Base-by-base conservation (phyloP, 441 rosid species). In the Bruguiera hainesii region DNA sequence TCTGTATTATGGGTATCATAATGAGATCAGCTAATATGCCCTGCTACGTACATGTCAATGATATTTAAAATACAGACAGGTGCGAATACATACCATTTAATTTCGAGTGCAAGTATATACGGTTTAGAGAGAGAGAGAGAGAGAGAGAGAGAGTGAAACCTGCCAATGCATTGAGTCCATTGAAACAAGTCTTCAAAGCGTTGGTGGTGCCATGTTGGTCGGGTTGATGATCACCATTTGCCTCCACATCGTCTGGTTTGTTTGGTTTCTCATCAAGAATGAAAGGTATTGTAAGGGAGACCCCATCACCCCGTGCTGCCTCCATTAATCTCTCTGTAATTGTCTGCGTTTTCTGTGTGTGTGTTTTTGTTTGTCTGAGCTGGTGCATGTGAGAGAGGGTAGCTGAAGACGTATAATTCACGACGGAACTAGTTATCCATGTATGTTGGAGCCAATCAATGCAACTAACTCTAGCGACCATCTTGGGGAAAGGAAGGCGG, bases 121-220 rank as follows among this genome's bases (percentile, higher is more conserved):
- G 19, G 16, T 18, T 26, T 18, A 21, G 11, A 31, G 15, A 49
- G 29, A 0, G 7, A n/a, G 8, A 16, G 10, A 18, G 18, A 0
- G 28, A 31, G 28, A 33, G 21, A 26, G 9, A 16, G 19, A 8
- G 20, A 26, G 26, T 26, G 26, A 11, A 20, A 73, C 63, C 60
- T 33, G 64, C 37, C 23, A 73, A 19, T 28, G 60, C 64, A 13
- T 50, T 64, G 37, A 50, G 51, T 3, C n/a, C 29, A 50, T 48
- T 29, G 46, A 30, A 53, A 31, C 35, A 33, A 59, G 64, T 58
- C 1, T 49, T 56, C 19, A 51, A 21, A 21, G 23, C 1, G 48
- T 23, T 53, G 28, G 57, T 21, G 26, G 57, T 11, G 48, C 48
- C 48, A 2, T 3, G 48, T 42, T 61, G 23, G 19, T 15, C 1